Base-by-base conservation (phyloP, 352 stramenopile species). In the Globisporangium spinosum region DNA sequence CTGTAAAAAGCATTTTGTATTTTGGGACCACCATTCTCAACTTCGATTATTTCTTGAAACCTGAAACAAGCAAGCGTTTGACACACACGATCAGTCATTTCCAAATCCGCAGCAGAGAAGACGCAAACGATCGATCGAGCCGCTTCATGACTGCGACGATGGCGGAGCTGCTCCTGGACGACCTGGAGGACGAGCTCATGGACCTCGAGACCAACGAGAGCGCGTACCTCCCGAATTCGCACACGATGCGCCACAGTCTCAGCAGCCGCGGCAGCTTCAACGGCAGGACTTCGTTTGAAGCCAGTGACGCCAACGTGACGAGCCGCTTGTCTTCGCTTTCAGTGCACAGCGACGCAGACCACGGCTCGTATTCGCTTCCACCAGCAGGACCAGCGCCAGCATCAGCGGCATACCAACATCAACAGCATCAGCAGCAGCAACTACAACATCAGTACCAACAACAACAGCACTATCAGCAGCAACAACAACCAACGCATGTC, bases 101-200 rank as follows among this genome's bases (percentile, higher is more conserved):
- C 43, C 17, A 51, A 51, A 51, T 51, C 7, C 17, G 43, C 43
- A 22, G 6, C 43, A 51, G 17, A 51, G 43, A 60, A 58, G 54
- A 58, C 27, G 8, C 7, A 2, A 20, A 22, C 10, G 29, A 35
- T 10, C 20, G 20, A 58, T n/a, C 29, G 20, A 58, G 15, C 6
- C 13, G n/a, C 27, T 60, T 45, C 55, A 64, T 57, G 59, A 38
- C 40, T 1, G 35, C n/a, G 22, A 58, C 61, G 61, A 69, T 53
- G 68, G 55, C 55, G 55, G 55, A 60, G 55, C 55, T 60, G 29
- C 55, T 45, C 27, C 43, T 51, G 43, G 55, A 74, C 56, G 79
- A 89, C 62, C 68, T 90, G 34, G 82, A 90, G 55, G 75, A 69
- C 20, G 80, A 90, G 71, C 69, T 90, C 47, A 89, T 90, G 82